These are phyloP conservation scores for Diplodia scrobiculata DNA, from an alignment of 2,329 filamentous ascomycete genomes.

Conservation along the genomic window DNA sequence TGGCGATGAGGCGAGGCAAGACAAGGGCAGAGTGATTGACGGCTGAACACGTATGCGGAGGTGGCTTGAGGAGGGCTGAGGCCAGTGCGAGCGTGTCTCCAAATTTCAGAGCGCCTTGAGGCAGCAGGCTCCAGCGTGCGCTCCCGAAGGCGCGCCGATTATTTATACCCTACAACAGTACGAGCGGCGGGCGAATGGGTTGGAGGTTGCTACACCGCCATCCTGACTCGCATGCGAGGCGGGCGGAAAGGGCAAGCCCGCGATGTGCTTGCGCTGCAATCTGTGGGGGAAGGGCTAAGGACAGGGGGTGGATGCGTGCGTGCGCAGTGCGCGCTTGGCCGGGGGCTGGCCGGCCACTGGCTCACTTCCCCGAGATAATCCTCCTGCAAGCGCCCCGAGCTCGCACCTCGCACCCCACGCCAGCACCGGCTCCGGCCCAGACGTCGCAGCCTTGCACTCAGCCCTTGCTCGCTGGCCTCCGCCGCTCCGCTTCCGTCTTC, in stretches of 20 bases:
- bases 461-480: too few species aligned
- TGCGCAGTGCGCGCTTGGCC: neutral
- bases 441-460: too few species aligned
- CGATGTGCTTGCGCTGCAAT: neutral
- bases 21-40: neutral
- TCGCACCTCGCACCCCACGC: constrained; percentile 4
- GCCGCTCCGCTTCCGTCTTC: constrained; percentile 5
- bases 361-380: constrained; percentile 25
- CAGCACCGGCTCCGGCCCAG: neutral
- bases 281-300: constrained; percentile 5
- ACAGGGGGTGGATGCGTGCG: neutral
- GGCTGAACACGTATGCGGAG: constrained; percentile 20
- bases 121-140: neutral
- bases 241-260: constrained; percentile 17
- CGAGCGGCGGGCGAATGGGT: neutral
- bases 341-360: neutral
- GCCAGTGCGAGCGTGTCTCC: constrained; percentile 10
- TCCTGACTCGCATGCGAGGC: constrained; percentile 17
- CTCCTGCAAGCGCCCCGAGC: constrained; percentile 13
- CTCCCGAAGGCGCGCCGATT: constrained; percentile 21
- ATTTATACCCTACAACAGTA: constrained; percentile 14
- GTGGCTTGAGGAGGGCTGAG: constrained; percentile 6
- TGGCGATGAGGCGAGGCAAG: neutral
- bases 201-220: constrained; percentile 16
- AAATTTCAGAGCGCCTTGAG: constrained; percentile 9